Evolutionary conservation across 73 alveolate genomes (phyloP), one percentile per base, ranked within the genome.

Genomic region (Paramecium primaurelia): DNA sequence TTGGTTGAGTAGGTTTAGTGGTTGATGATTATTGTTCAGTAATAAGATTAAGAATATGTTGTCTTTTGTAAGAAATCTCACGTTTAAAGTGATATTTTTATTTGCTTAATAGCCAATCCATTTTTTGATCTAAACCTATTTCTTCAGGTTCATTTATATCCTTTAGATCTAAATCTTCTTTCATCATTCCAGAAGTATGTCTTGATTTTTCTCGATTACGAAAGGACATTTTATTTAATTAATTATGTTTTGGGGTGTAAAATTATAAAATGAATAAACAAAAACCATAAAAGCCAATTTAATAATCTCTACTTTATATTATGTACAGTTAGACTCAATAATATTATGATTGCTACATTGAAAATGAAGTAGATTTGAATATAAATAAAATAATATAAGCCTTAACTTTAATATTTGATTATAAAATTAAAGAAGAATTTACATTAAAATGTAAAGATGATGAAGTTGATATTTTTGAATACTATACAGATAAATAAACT

Each of bases 101-200:
- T 44, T 37, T 73, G 60, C 59, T 73, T 0, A 16, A 7, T 37
- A 73, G n/a, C n/a, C 20, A 36, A 20, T 73, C 37, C 59, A 73
- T 36, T 18, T 73, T 73, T 30, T 73, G 60, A 30, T 34, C 87
- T 37, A 73, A 6, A n/a, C 32, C 64, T 38, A 30, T 4, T 37
- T 73, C 60, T 37, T 73, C 87, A 11, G 87, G 87, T 18, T 73
- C 59, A 73, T 73, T 73, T 22, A 73, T 36, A 14, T 73, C 54
- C 8, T 10, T 73, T 14, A 73, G 40, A 37, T 37, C 59, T 10
- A 38, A 37, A 44, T 37, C 59, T 1, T 37, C 60, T 22, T 73
- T 34, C 59, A 30, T 73, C 64, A 73, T 73, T n/a, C 30, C 28
- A 32, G 40, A 68, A 2, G 25, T 28, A 3, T 28, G 49, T 28